Base-by-base conservation (phyloP, 805 yeast genomes). In the Suhomyces sp. region DNA sequence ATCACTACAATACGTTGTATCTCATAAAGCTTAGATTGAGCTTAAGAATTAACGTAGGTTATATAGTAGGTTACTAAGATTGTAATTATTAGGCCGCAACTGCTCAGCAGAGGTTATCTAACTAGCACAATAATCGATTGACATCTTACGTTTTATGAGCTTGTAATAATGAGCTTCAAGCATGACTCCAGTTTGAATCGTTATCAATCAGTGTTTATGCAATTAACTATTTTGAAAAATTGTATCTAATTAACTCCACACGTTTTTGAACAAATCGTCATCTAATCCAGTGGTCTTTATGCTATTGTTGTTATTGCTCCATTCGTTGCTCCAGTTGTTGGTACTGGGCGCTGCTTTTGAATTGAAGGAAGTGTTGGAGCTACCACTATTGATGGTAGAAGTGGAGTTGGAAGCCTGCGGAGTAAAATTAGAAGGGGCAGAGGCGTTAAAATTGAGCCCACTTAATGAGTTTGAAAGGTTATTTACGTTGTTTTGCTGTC, bases 241-340 rank as follows among this genome's bases (percentile, higher is more conserved):
- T 19, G 19, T 19, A 19, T 19, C 19, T 19, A 2, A 41, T 64
- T 63, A 82, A 49, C 73, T 72, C 90, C 90, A 85, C 3, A 85
- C 89, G 61, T 86, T 85, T 60, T 84, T 85, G 71, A 84, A 85
- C 56, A 85, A 69, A 51, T 86, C 90, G 62, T 83, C 87, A 55
- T 85, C 88, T 48, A 82, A 62, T 9, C 58, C 58, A 24, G 33
- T 47, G 22, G 24, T 38, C 15, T 54, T 58, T 15, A 45, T 33
- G 13, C 48, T 38, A 12, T 38, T 38, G 42, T n/a, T 33, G 17
- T n/a, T 17, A 17, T 67, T 70, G 50, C 64, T 61, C 78, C 78
- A 71, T 54, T 72, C 77, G 52, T 71, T 70, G 33, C 57, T 61
- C 71, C 71, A 69, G 7, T 57, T 47, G 24, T 55, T 54, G 27